These are phyloP conservation scores for Medicago arabica DNA, from an alignment of 306 rosid genomes.

Conservation along the genomic window DNA sequence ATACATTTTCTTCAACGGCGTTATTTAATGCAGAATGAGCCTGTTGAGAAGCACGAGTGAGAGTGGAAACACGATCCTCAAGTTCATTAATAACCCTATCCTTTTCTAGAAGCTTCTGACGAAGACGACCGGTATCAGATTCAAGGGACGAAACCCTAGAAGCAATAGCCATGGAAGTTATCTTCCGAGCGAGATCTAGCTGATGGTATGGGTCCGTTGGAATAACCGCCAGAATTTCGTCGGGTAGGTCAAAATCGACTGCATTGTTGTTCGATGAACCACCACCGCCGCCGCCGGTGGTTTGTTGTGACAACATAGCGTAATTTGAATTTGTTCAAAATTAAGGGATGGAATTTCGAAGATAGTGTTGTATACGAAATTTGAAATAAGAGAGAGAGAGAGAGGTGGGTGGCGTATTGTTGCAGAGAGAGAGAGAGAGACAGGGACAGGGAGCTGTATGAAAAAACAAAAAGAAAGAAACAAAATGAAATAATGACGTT, in stretches of 20 bases:
- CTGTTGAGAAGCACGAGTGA: conserved; percentile 58
- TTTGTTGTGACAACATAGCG: conserved; percentile 32
- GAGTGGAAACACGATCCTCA: conserved; percentile 56
- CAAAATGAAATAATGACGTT: neutral
- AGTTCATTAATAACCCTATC: conserved; percentile 61
- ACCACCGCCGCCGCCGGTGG: neutral
- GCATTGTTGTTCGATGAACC: conserved; percentile 32
- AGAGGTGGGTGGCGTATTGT: neutral
- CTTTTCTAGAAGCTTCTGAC: conserved; percentile 65
- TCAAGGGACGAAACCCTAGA: conserved; percentile 83
- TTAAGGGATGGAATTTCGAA: neutral
- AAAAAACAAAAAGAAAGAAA: neutral
- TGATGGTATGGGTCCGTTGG: conserved; percentile 91
- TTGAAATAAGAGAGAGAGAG: neutral
- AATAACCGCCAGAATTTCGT: conserved; percentile 72
- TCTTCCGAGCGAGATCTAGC: conserved; percentile 94
- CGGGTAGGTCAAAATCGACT: conserved; percentile 64
- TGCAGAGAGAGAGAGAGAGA: too few species aligned
- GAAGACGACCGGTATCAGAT: conserved; percentile 62
- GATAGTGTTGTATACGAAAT: neutral
- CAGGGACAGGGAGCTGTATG: neutral
- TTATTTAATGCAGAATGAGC: conserved; percentile 60
- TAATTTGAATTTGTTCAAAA: neutral
- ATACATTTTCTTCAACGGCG: conserved; percentile 68
- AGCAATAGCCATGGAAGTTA: conserved; percentile 93